Evolutionary conservation across 139 green algal genomes (phyloP), one percentile per base, ranked within the genome.

Genomic region (Chlamydomonas sp.): DNA sequence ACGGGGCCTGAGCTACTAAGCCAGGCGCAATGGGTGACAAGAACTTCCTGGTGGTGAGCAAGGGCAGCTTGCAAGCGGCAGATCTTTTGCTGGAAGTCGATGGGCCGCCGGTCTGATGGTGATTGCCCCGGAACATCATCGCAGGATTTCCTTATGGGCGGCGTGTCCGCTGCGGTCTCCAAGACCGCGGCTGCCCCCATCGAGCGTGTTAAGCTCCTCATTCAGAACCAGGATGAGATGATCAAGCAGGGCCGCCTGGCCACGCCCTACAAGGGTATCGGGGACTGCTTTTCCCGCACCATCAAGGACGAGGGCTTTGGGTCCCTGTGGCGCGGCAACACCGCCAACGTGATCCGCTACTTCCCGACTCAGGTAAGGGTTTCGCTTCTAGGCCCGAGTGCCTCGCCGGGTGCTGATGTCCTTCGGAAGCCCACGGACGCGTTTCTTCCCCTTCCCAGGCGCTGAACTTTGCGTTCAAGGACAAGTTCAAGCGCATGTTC

Each of bases 381-480:
- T 80, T 78, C 60, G n/a, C 18, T 64, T n/a, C 12, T 57, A 5
- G 49, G 14, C 80, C n/a, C n/a, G 57, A 88, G 2, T 58, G 61
- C 49, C 20, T n/a, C 31, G 31, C 31, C 31, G 31, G 31, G 31
- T 49, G 31, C 31, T 49, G 31, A 63, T 63, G 66, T 79, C 75
- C 80, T 63, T 78, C 31, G 31, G 31, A 49, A 49, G 31, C 31
- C 31, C 31, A 49, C 31, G 31, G 31, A 49, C 31, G 31, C 31
- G 31, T 49, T 49, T 49, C 31, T 5, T 87, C 60, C 15, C 0
- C 17, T 17, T 93, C 90, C 1, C 94, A 98, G 92, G 98, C 98
- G 31, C 98, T 99, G 90, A 99, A 99, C 97, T 99, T 99, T 92
- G 98, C 98, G 59, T 99, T 99, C 96, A 99, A 99, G 97, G 85